Conservation (phyloP, 805 yeast genomes). For the Sugiyamaella americana region DNA sequence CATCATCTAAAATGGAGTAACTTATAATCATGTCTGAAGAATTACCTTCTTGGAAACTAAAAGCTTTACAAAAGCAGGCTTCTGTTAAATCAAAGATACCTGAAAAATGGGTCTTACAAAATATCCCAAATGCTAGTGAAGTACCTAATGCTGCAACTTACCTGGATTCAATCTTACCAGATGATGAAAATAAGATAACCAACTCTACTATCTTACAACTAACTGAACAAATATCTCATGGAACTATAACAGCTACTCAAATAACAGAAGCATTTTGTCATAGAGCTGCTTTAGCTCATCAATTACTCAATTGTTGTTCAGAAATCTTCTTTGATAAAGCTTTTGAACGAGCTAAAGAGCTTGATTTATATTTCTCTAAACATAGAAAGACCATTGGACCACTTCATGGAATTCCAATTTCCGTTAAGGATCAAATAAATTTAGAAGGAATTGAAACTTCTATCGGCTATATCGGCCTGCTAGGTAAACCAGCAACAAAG, state of each 20-base stretch:
- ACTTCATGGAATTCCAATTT: constrained; percentile 60
- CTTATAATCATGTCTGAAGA: too few species aligned
- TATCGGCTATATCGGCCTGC: constrained; percentile 34
- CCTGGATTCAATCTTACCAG: constrained; percentile 9
- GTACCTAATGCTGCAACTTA: constrained; percentile 10
- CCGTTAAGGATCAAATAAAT: constrained; percentile 49
- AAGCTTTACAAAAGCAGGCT: constrained; percentile 7
- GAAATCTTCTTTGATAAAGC: constrained; percentile 51
- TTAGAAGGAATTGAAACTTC: constrained; percentile 45
- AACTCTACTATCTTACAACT: constrained; percentile 24
- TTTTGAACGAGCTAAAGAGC: constrained; percentile 44
- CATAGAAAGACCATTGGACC: constrained; percentile 52
- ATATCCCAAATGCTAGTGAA: constrained; percentile 6
- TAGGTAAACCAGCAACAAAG: constrained; percentile 31
- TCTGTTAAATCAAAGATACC: constrained; percentile 4
- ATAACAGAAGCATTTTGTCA: constrained; percentile 53
- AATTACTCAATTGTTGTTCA: constrained; percentile 44
- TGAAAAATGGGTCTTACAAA: constrained; percentile 3
- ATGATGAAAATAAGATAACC: constrained; percentile 27
- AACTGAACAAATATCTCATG: constrained; percentile 34
- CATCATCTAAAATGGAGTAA: too few species aligned
- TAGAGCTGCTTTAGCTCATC: constrained; percentile 54
- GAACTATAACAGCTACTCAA: constrained; percentile 21
- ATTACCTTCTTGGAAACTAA: constrained; percentile 6
- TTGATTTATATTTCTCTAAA: constrained; percentile 45